Percentiles rank a stretch among this genome's conserved stretches.
These are phyloP conservation scores for Gracilaria domingensis DNA, from an alignment of 23 red algal genomes.

Conservation along the genomic window DNA sequence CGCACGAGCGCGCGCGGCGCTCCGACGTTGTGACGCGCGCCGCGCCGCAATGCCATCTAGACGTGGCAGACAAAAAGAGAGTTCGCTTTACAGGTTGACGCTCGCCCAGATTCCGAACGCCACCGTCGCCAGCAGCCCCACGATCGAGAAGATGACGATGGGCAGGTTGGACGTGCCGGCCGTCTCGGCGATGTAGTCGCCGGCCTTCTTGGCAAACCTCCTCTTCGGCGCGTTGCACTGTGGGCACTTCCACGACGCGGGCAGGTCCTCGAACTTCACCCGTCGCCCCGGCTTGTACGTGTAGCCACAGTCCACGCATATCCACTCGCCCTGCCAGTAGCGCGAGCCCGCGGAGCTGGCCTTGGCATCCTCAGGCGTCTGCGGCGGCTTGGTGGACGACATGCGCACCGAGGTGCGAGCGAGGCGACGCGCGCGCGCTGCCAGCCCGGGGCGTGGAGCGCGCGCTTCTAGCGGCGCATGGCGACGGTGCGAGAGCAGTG, in stretches of 20 bases:
- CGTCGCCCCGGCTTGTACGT: conserved; percentile 73
- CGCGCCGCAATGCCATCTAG: too few relatives aligned
- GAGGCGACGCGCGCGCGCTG: background rate
- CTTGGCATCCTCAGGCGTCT: background rate
- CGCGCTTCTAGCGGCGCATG: background rate
- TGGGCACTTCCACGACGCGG: conserved; percentile 89
- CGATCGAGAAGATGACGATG: conserved; percentile 74
- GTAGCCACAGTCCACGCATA: conserved; percentile 98
- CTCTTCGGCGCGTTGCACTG: conserved; percentile 94
- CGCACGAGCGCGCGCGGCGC: background rate
- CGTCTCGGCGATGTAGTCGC: conserved; percentile 77
- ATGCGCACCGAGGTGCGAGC: background rate
- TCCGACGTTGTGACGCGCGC: background rate
- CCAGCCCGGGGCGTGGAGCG: background rate
- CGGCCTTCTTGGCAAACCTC: conserved; percentile 92
- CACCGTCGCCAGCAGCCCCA: conserved; percentile 74
- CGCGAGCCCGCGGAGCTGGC: background rate
- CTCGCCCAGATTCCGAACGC: conserved; percentile 86
- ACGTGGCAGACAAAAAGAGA: too few relatives aligned
- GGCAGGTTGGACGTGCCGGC: conserved; percentile 74
- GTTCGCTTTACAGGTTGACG: conserved; percentile 55
- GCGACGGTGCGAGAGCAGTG: background rate
- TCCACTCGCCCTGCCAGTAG: conserved; percentile 82
- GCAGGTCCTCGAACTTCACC: conserved; percentile 88
- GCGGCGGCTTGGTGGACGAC: conserved; percentile 1